A percentile compares a stretch with the other conserved stretches of the same genome.
These are phyloP conservation scores for Penicillium crystallinum DNA, from an alignment of 495 filamentous ascomycete genomes.

Conservation along the genomic window DNA sequence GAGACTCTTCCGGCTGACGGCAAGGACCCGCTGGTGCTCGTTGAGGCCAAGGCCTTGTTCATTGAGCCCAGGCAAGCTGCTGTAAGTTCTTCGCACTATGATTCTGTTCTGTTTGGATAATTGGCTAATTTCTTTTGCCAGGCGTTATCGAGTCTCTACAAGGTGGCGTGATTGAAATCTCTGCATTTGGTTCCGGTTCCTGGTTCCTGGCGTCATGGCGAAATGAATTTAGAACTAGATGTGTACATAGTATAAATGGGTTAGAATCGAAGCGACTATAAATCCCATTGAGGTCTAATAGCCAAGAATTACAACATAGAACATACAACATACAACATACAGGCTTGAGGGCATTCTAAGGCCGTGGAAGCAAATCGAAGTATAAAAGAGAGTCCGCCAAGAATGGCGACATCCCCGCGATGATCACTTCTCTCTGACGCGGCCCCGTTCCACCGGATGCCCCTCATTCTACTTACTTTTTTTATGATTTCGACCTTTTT, in stretches of 20 bases:
- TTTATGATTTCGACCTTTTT: slow-evolving; percentile 3
- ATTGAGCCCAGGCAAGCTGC: slow-evolving; percentile 81
- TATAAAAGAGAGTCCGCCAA: neutral
- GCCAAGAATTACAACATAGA: too few relatives aligned
- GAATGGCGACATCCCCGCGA: slow-evolving; percentile 14
- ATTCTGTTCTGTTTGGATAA: neutral
- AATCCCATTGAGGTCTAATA: too few relatives aligned
- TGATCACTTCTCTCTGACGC: slow-evolving; percentile 19
- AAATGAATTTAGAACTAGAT: neutral
- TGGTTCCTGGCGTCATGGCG: slow-evolving; percentile 18
- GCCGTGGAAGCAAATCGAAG: too few relatives aligned
- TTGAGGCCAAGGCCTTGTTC: slow-evolving; percentile 79
- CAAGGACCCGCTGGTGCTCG: slow-evolving; percentile 59
- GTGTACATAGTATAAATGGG: neutral
- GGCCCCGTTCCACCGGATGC: slow-evolving; percentile 16
- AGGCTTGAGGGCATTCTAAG: too few relatives aligned
- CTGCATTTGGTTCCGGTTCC: slow-evolving; percentile 14
- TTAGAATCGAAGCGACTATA: neutral
- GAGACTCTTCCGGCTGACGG: slow-evolving; percentile 69
- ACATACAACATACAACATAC: too few relatives aligned
- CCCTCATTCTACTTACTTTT: neutral
- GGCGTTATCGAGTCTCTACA: slow-evolving; percentile 30
- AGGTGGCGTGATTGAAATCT: slow-evolving; percentile 21
- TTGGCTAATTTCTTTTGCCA: slow-evolving; percentile 16
- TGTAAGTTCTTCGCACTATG: slow-evolving; percentile 43